These are phyloP conservation scores for Chlamydomonas incerta DNA, from an alignment of 139 green algal species.

Conservation along the genomic window DNA sequence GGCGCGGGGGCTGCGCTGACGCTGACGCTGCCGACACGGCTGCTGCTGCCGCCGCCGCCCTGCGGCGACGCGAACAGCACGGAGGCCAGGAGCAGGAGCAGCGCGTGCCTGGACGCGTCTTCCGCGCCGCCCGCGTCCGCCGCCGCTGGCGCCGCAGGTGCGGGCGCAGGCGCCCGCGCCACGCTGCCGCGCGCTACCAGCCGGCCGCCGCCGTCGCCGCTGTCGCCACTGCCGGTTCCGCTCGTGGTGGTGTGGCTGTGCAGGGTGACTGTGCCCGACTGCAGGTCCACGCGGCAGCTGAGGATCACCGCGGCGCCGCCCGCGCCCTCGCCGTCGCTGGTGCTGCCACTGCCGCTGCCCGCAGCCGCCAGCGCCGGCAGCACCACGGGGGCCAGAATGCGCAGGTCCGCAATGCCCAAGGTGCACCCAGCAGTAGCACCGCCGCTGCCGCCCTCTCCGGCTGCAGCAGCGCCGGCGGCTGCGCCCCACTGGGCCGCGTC, in stretches of 20 bases:
- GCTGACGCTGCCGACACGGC: not conserved
- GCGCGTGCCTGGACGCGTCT: not conserved
- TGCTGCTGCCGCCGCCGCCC: not conserved
- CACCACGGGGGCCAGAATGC: constrained; percentile 52
- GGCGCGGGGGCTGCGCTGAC: no score
- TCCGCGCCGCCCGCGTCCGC: not conserved
- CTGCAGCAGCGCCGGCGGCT: not conserved
- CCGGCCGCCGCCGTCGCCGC: not conserved
- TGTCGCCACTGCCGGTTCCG: no score
- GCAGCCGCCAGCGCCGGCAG: constrained; percentile 48
- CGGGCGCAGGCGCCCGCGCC: not conserved
- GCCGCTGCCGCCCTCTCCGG: not conserved
- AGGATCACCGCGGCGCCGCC: no score
- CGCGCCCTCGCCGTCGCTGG: no score
- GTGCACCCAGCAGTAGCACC: not conserved
- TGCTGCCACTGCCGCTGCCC: no score
- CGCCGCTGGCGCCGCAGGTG: not conserved
- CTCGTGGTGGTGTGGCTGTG: no score
- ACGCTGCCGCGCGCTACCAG: constrained; percentile 15
- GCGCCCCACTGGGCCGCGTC: constrained; percentile 24
- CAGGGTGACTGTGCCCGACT: no score
- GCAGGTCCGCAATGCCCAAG: constrained; percentile 41
- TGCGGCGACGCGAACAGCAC: not conserved
- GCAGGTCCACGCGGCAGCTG: no score
- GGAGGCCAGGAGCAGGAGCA: not conserved